These are phyloP conservation scores for Dimocarpus longan DNA, from an alignment of 345 rosid genomes.

Conservation along the genomic window DNA sequence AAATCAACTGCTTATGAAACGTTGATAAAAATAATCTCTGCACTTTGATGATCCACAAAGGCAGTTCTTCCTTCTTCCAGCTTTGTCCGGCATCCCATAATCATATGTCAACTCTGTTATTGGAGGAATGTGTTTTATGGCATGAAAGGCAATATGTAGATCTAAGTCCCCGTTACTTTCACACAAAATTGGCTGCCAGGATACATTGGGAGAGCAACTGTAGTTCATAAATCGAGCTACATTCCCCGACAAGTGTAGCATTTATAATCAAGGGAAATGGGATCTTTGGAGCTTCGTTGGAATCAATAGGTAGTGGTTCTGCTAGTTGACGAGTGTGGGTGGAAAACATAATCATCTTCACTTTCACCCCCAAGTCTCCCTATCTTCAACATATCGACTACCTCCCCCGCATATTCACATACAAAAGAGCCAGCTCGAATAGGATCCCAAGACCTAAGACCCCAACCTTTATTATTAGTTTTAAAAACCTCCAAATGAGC, in stretches of 20 bases:
- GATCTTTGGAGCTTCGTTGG: conserved; percentile 33
- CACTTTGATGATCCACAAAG: conserved; percentile 63
- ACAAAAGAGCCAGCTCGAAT: conserved; percentile 84
- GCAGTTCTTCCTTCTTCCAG: conserved; percentile 54
- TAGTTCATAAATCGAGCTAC: conserved; percentile 94
- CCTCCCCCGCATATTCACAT: conserved; percentile 89
- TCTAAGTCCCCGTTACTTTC: conserved; percentile 27
- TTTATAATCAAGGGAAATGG: conserved; percentile 67
- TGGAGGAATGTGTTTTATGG: conserved; percentile 76
- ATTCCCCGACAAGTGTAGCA: conserved; percentile 69
- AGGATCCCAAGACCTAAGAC: conserved; percentile 83
- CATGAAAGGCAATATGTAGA: conserved; percentile 67
- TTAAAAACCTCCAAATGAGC: conserved; percentile 45
- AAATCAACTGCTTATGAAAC: conserved; percentile 9
- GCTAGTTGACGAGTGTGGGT: conserved; percentile 30
- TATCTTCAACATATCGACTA: conserved; percentile 43
- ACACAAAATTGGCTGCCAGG: conserved; percentile 76
- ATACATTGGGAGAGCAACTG: conserved; percentile 76
- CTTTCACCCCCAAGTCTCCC: conserved; percentile 20
- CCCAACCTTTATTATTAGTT: conserved; percentile 85
- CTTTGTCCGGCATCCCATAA: conserved; percentile 55
- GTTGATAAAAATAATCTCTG: conserved; percentile 49
- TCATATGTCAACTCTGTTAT: conserved; percentile 84
- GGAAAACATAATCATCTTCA: conserved; percentile 57
- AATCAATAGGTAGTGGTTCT: neutral